Evolutionary conservation across 2,329 filamentous ascomycete species (phyloP).

Genomic region (Aspergillus fijiensis): DNA sequence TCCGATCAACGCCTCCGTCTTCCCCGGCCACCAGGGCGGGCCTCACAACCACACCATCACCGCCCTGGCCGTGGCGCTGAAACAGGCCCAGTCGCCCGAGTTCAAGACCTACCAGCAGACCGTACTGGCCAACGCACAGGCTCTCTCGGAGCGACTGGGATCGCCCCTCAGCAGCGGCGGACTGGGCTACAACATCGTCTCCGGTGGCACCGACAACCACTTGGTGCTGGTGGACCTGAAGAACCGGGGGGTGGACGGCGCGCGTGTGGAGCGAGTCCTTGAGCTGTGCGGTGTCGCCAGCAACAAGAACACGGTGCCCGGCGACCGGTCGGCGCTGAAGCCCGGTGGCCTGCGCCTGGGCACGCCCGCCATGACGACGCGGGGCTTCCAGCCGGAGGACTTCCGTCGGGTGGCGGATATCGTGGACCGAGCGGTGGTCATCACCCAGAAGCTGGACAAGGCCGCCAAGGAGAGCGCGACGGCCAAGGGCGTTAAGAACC

Average conservation of each 20-base stretch:
- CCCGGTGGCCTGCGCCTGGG: constrained; percentile 93
- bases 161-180: constrained; percentile 69
- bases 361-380: constrained; percentile 94
- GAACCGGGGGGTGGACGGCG: constrained; percentile 81
- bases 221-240: constrained; percentile 95
- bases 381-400: constrained; percentile 86
- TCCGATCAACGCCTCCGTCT: constrained; percentile 98
- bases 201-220: constrained; percentile 95
- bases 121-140: constrained; percentile 90
- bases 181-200: constrained; percentile 90
- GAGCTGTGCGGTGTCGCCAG: constrained; percentile 94
- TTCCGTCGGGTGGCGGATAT: constrained; percentile 84
- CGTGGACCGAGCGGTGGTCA: constrained; percentile 77
- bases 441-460: constrained; percentile 76
- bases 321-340: constrained; percentile 88
- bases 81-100: constrained; percentile 86
- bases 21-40: constrained; percentile 97
- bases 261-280: constrained; percentile 84
- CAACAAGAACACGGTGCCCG: constrained; percentile 98
- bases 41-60: constrained; percentile 99
- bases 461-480: constrained; percentile 69
- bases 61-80: constrained; percentile 87
- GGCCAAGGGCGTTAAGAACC: constrained; percentile 81
- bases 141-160: constrained; percentile 69
- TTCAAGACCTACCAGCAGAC: constrained; percentile 94